Evolutionary conservation across 2,329 filamentous ascomycete genomes (phyloP).

Genomic region (Rosellinia necatrix): DNA sequence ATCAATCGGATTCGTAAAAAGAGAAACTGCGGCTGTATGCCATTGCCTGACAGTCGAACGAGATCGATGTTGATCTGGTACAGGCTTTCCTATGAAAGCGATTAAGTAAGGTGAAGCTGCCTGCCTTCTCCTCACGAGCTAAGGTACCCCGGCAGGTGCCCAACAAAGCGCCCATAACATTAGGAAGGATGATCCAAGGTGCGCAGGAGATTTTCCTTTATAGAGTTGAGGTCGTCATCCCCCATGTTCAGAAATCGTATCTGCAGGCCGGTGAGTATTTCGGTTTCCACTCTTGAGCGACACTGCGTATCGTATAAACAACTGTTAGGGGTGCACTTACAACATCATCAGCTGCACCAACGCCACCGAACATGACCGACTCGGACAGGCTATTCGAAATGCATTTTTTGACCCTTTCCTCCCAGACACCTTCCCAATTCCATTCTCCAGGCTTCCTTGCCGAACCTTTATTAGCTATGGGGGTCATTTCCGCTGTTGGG

Average conservation of each 20-base stretch:
- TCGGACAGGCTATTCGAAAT: slow-evolving; percentile 80
- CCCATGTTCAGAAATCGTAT: slow-evolving; percentile 71
- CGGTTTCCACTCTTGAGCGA: too few species aligned
- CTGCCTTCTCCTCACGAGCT: background rate
- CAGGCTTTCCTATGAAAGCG: background rate
- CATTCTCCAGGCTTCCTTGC: slow-evolving; percentile 75
- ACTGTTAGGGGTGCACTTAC: slow-evolving; percentile 52
- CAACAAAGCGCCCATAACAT: slow-evolving; percentile 5
- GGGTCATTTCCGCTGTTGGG: slow-evolving; percentile 30
- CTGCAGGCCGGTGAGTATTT: slow-evolving; percentile 46
- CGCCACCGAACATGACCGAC: slow-evolving; percentile 73
- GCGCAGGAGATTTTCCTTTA: slow-evolving; percentile 63
- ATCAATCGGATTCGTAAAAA: background rate
- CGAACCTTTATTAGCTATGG: slow-evolving; percentile 22
- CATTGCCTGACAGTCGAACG: background rate
- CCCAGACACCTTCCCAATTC: slow-evolving; percentile 99
- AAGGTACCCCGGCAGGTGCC: background rate
- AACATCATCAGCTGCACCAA: slow-evolving; percentile 68
- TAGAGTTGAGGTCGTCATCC: slow-evolving; percentile 59
- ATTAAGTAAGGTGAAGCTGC: slow-evolving; percentile 2
- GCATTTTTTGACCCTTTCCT: slow-evolving; percentile 80
- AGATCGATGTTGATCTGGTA: background rate
- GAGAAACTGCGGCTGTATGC: slow-evolving; percentile 3
- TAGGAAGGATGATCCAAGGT: slow-evolving; percentile 48
- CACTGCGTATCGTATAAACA: slow-evolving; percentile 10